Evolutionary conservation across 2,329 filamentous ascomycete species (phyloP).

Genomic region (Phialemoniopsis sp.): DNA sequence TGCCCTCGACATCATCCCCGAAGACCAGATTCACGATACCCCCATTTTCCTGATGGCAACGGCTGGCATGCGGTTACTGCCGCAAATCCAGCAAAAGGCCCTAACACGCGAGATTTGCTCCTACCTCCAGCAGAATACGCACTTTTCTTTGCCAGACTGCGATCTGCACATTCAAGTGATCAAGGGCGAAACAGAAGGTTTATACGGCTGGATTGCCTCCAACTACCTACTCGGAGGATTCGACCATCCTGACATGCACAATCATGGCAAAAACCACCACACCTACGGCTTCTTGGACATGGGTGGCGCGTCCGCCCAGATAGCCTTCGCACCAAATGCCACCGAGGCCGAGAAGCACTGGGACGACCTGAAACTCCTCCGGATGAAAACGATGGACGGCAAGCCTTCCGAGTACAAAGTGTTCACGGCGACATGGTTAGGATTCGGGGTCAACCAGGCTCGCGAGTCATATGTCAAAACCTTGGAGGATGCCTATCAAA

Average conservation of each 20-base stretch:
- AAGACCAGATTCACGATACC: slow-evolving; percentile 73
- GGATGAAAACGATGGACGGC: slow-evolving; percentile 80
- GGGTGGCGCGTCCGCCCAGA: slow-evolving; percentile 96
- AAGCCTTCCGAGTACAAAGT: slow-evolving; percentile 76
- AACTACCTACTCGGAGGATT: slow-evolving; percentile 95
- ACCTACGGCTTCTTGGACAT: slow-evolving; percentile 98
- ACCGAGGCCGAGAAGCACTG: slow-evolving; percentile 89
- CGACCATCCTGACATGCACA: slow-evolving; percentile 68
- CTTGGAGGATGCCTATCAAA: slow-evolving; percentile 61
- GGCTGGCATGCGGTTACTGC: slow-evolving; percentile 86
- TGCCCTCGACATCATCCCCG: slow-evolving; percentile 73
- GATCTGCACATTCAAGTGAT: slow-evolving; percentile 88
- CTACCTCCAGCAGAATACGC: slow-evolving; percentile 72
- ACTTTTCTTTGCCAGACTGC: slow-evolving; percentile 88
- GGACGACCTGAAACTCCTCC: slow-evolving; percentile 80
- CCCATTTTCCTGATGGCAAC: slow-evolving; percentile 95
- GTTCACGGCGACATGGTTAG: slow-evolving; percentile 95
- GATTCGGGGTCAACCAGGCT: slow-evolving; percentile 95
- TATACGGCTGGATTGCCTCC: slow-evolving; percentile 96
- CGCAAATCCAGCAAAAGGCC: slow-evolving; percentile 64
- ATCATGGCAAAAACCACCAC: slow-evolving; percentile 82
- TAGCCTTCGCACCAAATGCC: slow-evolving; percentile 91
- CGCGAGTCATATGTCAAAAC: slow-evolving; percentile 77
- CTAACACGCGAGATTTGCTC: slow-evolving; percentile 77
- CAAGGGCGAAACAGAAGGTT: slow-evolving; percentile 86